A percentile compares a stretch with the other conserved stretches of the same genome.
Conservation (phyloP, 305 asterid genomes). For the Andrographis paniculata region DNA sequence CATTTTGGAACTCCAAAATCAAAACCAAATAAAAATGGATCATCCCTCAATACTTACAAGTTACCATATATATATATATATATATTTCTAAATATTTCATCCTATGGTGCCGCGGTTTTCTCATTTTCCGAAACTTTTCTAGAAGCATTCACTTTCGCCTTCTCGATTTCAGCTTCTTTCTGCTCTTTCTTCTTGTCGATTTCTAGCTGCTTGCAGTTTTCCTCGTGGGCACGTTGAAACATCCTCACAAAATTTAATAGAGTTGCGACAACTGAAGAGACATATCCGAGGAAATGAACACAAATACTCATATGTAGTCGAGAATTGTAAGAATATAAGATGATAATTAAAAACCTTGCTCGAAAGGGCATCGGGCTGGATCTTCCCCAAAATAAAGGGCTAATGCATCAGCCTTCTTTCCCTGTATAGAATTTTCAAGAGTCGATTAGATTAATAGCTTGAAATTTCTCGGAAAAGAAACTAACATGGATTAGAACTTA, state of each 20-base stretch:
- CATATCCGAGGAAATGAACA: constrained; percentile 5
- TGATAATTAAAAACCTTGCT: constrained; percentile 50
- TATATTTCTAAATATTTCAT: no score
- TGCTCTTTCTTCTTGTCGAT: constrained; percentile 64
- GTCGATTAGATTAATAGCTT: constrained; percentile 12
- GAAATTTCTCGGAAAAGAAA: not conserved
- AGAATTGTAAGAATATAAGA: constrained; percentile 3
- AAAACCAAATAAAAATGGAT: no score
- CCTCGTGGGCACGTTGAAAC: constrained; percentile 59
- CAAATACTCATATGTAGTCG: not conserved
- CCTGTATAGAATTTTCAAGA: constrained; percentile 36
- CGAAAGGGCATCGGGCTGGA: constrained; percentile 82
- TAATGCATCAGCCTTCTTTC: constrained; percentile 77
- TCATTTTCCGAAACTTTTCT: constrained; percentile 21
- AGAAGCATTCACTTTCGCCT: constrained; percentile 24
- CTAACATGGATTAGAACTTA: constrained; percentile 25
- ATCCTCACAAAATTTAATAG: constrained; percentile 65
- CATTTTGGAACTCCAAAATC: no score
- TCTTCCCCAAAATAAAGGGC: constrained; percentile 81
- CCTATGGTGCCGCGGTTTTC: constrained; percentile 19
- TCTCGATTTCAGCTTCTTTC: constrained; percentile 43
- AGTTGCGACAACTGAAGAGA: constrained; percentile 63
- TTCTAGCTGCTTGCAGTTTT: constrained; percentile 71
- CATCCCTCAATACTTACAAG: no score
- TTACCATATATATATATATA: no score